Conservation (phyloP, 2,329 filamentous ascomycete genomes). For the Alternaria gansuensis region DNA sequence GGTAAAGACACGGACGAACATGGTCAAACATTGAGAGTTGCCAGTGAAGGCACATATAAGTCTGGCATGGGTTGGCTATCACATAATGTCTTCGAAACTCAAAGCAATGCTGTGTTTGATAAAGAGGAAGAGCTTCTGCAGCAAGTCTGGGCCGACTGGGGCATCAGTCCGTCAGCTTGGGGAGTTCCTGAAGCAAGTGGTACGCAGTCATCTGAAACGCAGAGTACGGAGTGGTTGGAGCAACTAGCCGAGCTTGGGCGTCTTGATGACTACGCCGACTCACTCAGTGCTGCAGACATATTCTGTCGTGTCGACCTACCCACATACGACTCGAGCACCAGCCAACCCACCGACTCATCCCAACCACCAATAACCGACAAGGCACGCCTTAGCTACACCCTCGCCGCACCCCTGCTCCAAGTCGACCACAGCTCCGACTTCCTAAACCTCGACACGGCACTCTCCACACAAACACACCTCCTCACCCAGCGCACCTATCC, state of each 20-base stretch:
- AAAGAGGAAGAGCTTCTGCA: slow-evolving; percentile 70
- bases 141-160: slow-evolving; percentile 74
- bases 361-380: slow-evolving; percentile 66
- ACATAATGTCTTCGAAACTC: slow-evolving; percentile 64
- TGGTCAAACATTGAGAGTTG: slow-evolving; percentile 75
- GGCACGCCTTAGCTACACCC: slow-evolving; percentile 63
- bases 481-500: slow-evolving; percentile 30
- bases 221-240: neutral
- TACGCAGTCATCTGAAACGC: neutral
- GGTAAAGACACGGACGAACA: slow-evolving; percentile 73
- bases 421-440: slow-evolving; percentile 60
- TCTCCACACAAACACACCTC: slow-evolving; percentile 43
- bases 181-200: neutral
- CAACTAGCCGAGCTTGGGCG: slow-evolving; percentile 54
- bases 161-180: slow-evolving; percentile 69
- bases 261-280: slow-evolving; percentile 64
- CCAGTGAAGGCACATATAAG: slow-evolving; percentile 82
- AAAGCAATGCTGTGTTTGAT: slow-evolving; percentile 52
- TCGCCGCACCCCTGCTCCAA: slow-evolving; percentile 64
- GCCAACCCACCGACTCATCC: slow-evolving; percentile 69
- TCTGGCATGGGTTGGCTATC: slow-evolving; percentile 79
- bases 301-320: slow-evolving; percentile 62
- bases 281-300: slow-evolving; percentile 72
- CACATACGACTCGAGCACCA: slow-evolving; percentile 32
- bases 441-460: slow-evolving; percentile 49